Evolutionary conservation across 2,329 filamentous ascomycete genomes (phyloP), one percentile per base, ranked within the genome.

Genomic region (Cordyceps cateniannulata): DNA sequence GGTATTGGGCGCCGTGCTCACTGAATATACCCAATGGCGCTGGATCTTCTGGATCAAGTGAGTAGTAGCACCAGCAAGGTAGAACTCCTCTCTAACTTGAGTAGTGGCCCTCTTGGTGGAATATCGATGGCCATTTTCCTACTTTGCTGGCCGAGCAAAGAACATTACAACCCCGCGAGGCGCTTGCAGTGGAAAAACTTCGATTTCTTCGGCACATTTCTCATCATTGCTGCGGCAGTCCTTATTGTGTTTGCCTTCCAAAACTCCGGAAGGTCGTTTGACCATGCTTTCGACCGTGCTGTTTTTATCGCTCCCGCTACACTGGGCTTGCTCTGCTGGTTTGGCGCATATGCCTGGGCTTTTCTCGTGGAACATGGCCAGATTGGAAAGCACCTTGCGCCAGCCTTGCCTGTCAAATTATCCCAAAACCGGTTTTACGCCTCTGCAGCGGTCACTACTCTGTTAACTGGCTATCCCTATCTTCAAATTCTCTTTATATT

Each of bases 41-140:
- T 83, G 80, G 77, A 74, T 84, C 2, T 85, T 85, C 68, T 85
- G 80, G 79, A 80, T 85, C 66, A 85, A 85, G 80, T 71, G 22
- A 85, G 80, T 70, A 25, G 18, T 25, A 29, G 16, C 25, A n/a
- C 35, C 10, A 5, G 3, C 12, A 59, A 67, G 69, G 12, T 3
- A 47, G 5, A 24, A 12, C 24, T 24, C 9, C 5, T 16, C 29
- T 27, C 52, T 56, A 18, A 62, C 45, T 45, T 20, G 8, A 14
- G 10, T 2, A 84, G 81, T 66, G 81, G 78, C 2, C 82, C 83
- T 1, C 71, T 84, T 14, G 80, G 81, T 1, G 66, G 70, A 44
- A 63, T 77, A 1, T 79, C 83, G 2, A 68, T 82, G 22, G 53
- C 73, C 8, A 64, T 82, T 1, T 81, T 86, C 63, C 70, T 76